phyloP scores from a whole-genome alignment of 164 flowering plant species.

The Annona squamosa region DNA sequence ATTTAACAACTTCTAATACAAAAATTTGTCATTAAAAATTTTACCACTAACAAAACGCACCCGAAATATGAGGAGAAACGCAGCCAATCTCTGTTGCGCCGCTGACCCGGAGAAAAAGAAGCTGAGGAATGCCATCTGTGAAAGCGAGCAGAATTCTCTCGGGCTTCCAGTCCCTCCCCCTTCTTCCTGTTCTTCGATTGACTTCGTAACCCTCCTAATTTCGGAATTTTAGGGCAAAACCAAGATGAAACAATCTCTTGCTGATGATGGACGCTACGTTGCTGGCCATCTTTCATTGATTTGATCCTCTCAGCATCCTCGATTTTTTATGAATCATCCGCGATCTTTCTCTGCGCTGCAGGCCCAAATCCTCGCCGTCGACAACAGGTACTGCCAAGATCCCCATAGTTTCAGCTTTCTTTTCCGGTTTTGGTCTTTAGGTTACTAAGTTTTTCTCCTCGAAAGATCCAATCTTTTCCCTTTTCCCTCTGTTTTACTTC shows the following conservation, averaged over 20 bases:
- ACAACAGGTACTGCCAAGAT: constrained; percentile 12
- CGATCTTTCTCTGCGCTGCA: constrained; percentile 15
- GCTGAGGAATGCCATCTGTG: too few relatives aligned
- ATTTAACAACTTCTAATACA: too few relatives aligned
- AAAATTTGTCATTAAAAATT: too few relatives aligned
- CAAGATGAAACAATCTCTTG: constrained; percentile 3
- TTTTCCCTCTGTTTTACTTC: neutral
- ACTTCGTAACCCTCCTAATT: neutral
- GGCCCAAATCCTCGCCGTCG: constrained; percentile 9
- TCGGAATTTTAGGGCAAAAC: constrained; percentile 19
- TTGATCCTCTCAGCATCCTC: neutral
- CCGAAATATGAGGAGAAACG: too few relatives aligned
- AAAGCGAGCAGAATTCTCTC: too few relatives aligned
- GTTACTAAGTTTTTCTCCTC: neutral
- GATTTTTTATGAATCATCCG: neutral
- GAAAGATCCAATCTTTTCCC: neutral
- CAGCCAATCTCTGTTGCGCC: too few relatives aligned
- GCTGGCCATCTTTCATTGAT: neutral
- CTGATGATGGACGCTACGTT: constrained; percentile 13
- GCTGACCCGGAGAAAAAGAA: too few relatives aligned
- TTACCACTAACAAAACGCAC: too few relatives aligned
- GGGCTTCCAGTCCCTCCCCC: too few relatives aligned
- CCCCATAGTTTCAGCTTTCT: neutral
- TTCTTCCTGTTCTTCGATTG: too few relatives aligned
- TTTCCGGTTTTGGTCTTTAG: neutral